Percentiles rank a stretch among this genome's conserved stretches.
phyloP scores from a whole-genome alignment of 2,329 filamentous ascomycete genomes.

The Hypoxylon sp. region DNA sequence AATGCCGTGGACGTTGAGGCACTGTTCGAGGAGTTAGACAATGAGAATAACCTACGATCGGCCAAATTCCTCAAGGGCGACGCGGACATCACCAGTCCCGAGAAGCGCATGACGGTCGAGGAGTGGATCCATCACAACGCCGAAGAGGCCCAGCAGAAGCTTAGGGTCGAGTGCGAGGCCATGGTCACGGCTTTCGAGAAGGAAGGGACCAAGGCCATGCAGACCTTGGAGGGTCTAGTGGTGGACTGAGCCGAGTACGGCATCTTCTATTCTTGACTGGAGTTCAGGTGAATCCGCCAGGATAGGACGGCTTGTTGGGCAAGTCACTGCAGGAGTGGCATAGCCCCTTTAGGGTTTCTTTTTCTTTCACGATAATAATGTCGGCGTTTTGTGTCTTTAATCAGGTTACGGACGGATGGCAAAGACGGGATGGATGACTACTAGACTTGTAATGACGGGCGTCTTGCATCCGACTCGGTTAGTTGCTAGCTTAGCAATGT shows the following conservation, averaged over 20 bases:
- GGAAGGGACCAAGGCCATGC: slow-evolving; percentile 81
- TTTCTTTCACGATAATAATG: slow-evolving; percentile 18
- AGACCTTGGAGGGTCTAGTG: slow-evolving; percentile 75
- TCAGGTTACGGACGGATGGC: neutral
- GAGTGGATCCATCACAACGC: slow-evolving; percentile 91
- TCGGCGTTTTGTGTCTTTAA: slow-evolving; percentile 15
- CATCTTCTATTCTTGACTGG: neutral
- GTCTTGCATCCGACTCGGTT: neutral
- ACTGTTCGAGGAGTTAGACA: slow-evolving; percentile 64
- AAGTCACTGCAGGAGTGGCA: slow-evolving; percentile 1
- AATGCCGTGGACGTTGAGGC: slow-evolving; percentile 77
- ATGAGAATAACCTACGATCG: slow-evolving; percentile 58
- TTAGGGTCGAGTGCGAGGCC: slow-evolving; percentile 82
- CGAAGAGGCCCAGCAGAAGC: slow-evolving; percentile 76
- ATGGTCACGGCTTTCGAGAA: slow-evolving; percentile 84
- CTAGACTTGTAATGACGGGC: slow-evolving; percentile 1
- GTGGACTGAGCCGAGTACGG: slow-evolving; percentile 51
- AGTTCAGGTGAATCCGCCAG: neutral
- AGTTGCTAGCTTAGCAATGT: slow-evolving; percentile 12
- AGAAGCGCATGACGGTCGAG: slow-evolving; percentile 91
- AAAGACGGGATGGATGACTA: slow-evolving; percentile 5
- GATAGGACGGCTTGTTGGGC: neutral
- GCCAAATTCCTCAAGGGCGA: slow-evolving; percentile 60
- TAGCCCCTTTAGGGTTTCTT: neutral
- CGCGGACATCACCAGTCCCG: slow-evolving; percentile 72